Base-by-base conservation (phyloP, 768 basidiomycete genomes). In the Mycena pura region DNA sequence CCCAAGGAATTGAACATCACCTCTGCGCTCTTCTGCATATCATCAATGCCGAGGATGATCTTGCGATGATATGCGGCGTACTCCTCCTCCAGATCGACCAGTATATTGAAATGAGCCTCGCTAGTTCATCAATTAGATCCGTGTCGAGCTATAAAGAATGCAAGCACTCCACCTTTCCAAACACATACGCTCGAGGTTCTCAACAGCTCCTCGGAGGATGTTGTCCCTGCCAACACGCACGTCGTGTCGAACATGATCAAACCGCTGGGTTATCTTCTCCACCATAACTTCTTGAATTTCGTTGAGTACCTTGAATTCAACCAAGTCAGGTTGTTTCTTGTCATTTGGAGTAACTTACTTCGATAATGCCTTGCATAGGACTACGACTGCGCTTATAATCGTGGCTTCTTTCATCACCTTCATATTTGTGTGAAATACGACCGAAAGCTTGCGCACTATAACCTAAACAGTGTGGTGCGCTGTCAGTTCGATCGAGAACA, bases 11-110 rank as follows among this genome's bases (percentile, higher is more conserved):
- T 65, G 25, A 73, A 67, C 21, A 80, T 65, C 34, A 77, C 73
- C 36, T 78, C 73, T 39, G 76, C 78, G 34, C 73, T 70, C 57
- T 80, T 77, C 48, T 74, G 72, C 54, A 82, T 71, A 17, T 81
- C 80, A 36, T 83, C 81, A 61, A 82, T 74, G 19, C 73, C 73
- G 45, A 69, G 64, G 46, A 77, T 69, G 38, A 85, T 72, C 28
- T 77, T 72, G 40, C 76, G 74, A 57, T 81, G 76, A 52, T 77
- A 75, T 24, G 60, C 70, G 34, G 81, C 76, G 63, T 88, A 89
- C 52, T 82, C 80, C 52, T 80, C 78, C 65, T 88, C 85, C 17
- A 88, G 77, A 52, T 80, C 79, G 28, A 89, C 79, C 28, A 90
- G 70, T 14, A 62, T 70, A 65, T 88, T 85, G 70, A 84, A 87